Base-by-base conservation (phyloP, 495 filamentous ascomycete genomes). In the Penicillium angulare region DNA sequence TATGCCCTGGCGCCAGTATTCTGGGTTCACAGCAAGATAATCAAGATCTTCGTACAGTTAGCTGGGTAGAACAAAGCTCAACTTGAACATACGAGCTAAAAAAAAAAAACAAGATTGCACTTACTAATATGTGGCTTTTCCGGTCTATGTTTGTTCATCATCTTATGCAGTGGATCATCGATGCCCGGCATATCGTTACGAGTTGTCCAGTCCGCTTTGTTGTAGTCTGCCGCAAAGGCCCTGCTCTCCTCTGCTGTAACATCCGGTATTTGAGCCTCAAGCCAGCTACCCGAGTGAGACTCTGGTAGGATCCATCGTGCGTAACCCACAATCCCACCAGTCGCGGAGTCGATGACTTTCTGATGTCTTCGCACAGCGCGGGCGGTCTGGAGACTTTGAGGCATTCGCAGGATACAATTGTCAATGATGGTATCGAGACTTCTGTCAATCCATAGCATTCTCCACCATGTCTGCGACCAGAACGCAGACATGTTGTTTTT, bases 401-500 rank as follows among this genome's bases (percentile, higher is more conserved):
- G 38, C 20, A 41, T 23, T 9, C 38, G 38, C 1, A 41, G 38
- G 21, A 21, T 6, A 23, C 22, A n/a, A 18, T 41, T 18, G 20
- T 18, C 22, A 24, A 41, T 24, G 21, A 23, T 18, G 38, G 22
- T 23, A 2, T 41, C 21, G 10, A 41, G 38, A 13, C 20, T 41
- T 4, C 38, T 18, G 24, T 41, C 20, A 21, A 18, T 18, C 38
- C 38, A 41, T 18, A 21, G 20, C 21, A 41, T 18, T 10, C 22
- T 21, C 38, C 38, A 41, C 20, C 24, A 12, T 13, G 38, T 18
- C 20, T 24, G 20, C 1, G 21, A 18, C 38, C 38, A 41, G 38
- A 41, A 41, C n/a, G 38, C 38, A 21, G 38, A 21, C 20, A 41
- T 41, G 38, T 13, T 41, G 12, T 41, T 41, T n/a, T n/a, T n/a